phyloP scores from a whole-genome alignment of 805 yeast genomes.

The Pichia kluyveri region DNA sequence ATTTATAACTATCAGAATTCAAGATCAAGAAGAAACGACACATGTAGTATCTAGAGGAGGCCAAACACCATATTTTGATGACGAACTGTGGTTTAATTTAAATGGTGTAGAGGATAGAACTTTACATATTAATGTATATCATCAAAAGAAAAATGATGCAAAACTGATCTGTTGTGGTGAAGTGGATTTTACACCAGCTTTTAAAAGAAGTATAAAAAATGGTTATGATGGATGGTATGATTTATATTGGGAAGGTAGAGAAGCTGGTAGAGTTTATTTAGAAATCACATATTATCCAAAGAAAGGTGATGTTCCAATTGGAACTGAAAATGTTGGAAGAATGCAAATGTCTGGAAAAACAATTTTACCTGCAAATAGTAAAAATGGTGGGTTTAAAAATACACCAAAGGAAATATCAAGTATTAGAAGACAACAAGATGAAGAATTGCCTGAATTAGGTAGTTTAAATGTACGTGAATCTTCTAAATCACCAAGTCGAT shows the following conservation, averaged over 20 bases:
- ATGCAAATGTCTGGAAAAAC: slow-evolving; percentile 5
- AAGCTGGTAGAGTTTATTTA: slow-evolving; percentile 81
- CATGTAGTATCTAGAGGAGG: slow-evolving; percentile 80
- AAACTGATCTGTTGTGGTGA: slow-evolving; percentile 77
- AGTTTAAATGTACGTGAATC: not conserved
- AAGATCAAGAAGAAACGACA: slow-evolving; percentile 74
- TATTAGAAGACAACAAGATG: not conserved
- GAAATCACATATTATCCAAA: slow-evolving; percentile 88
- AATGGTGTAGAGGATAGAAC: slow-evolving; percentile 54
- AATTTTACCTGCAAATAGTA: not conserved
- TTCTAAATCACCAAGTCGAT: not conserved
- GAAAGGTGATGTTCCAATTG: slow-evolving; percentile 23
- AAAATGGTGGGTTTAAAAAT: not conserved
- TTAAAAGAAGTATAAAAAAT: slow-evolving; percentile 53
- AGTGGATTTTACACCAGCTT: slow-evolving; percentile 67
- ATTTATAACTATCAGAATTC: slow-evolving; percentile 73
- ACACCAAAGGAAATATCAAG: not conserved
- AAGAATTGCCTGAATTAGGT: slow-evolving; percentile 6
- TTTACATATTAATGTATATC: slow-evolving; percentile 67
- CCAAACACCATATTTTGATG: slow-evolving; percentile 86
- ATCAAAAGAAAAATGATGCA: slow-evolving; percentile 80
- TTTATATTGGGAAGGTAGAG: slow-evolving; percentile 53
- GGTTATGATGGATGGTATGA: slow-evolving; percentile 86
- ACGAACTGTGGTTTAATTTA: slow-evolving; percentile 59
- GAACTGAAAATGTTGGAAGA: slow-evolving; percentile 17